Evolutionary conservation across 108 stramenopile species (phyloP).

Genomic region (Nitzschia sp.): DNA sequence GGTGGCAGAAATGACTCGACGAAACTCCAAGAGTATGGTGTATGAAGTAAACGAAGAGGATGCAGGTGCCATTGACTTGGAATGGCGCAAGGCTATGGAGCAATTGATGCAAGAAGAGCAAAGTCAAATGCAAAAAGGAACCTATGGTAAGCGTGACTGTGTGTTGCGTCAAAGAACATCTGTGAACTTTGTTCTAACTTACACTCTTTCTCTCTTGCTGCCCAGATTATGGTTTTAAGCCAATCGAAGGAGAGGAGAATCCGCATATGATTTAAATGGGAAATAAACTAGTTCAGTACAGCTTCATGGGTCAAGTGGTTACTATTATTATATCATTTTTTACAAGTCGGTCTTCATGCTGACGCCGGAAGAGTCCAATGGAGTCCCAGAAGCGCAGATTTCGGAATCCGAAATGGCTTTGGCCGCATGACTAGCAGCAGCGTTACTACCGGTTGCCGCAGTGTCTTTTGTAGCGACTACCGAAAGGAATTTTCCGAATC

Average conservation of each 20-base stretch:
- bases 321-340: too few relatives aligned
- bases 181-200: slow-evolving; percentile 2
- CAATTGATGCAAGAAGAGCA: slow-evolving; percentile 80
- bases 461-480: not conserved
- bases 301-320: too few relatives aligned
- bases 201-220: not conserved
- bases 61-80: slow-evolving; percentile 60
- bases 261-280: slow-evolving; percentile 17
- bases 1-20: slow-evolving; percentile 64
- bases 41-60: slow-evolving; percentile 68
- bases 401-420: slow-evolving; percentile 1
- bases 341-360: too few relatives aligned
- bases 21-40: slow-evolving; percentile 62
- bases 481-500: not conserved
- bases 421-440: not conserved
- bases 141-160: slow-evolving; percentile 30
- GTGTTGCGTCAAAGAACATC: not conserved
- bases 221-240: slow-evolving; percentile 64
- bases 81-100: slow-evolving; percentile 89
- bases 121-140: slow-evolving; percentile 64
- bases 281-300: too few relatives aligned
- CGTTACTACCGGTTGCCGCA: not conserved
- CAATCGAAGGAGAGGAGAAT: slow-evolving; percentile 34
- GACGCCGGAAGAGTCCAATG: too few relatives aligned
- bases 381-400: not conserved